phyloP scores from a whole-genome alignment of 2,329 filamentous ascomycete genomes.

The Calonectria pseudoreteaudii region DNA sequence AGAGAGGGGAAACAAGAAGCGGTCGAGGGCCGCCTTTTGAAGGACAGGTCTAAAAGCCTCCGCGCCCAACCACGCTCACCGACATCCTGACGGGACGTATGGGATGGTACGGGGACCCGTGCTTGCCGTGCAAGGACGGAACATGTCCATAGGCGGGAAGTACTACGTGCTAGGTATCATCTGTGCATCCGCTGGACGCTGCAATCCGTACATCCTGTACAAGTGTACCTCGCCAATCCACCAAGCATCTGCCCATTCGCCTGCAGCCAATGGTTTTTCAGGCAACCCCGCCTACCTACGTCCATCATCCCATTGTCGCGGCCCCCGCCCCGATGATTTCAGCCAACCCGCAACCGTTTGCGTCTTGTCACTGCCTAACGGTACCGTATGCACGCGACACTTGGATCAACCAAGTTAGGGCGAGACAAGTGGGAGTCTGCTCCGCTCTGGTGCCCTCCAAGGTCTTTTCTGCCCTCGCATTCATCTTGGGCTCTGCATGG shows the following conservation, averaged over 20 bases:
- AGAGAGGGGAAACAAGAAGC: slow-evolving; percentile 25
- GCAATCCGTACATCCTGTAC: not conserved
- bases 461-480: not conserved
- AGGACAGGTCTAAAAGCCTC: slow-evolving; percentile 14
- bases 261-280: not conserved
- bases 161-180: slow-evolving; percentile 3
- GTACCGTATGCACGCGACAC: slow-evolving; percentile 44
- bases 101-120: slow-evolving; percentile 9
- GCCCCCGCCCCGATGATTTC: slow-evolving; percentile 1
- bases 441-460: slow-evolving; percentile 31
- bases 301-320: slow-evolving; percentile 10
- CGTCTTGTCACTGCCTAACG: slow-evolving; percentile 6
- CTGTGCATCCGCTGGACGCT: slow-evolving; percentile 1
- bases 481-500: not conserved
- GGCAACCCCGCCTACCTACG: not conserved
- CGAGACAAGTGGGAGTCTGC: slow-evolving; percentile 34
- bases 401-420: slow-evolving; percentile 34
- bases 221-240: not conserved
- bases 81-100: slow-evolving; percentile 13
- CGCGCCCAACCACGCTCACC: slow-evolving; percentile 22
- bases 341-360: slow-evolving; percentile 6
- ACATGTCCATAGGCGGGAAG: not conserved
- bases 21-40: slow-evolving; percentile 28
- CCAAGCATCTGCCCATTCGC: slow-evolving; percentile 2
- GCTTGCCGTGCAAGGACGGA: slow-evolving; percentile 9